Evolutionary conservation across 805 yeast species (phyloP).

Genomic region (Candida sakaeoensis): DNA sequence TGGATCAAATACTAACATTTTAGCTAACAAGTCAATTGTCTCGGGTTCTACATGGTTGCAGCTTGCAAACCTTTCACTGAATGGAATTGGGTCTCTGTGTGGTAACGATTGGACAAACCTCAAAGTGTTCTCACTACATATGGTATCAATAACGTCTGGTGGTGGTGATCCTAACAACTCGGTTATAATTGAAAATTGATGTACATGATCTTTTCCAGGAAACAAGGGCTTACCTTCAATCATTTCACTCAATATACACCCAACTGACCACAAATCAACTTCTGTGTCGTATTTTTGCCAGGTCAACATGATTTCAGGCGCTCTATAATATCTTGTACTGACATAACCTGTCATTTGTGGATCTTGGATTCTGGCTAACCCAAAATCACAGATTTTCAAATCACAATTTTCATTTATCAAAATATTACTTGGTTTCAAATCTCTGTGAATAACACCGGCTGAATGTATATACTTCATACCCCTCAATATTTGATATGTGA

Average conservation of each 20-base stretch:
- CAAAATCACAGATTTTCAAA: constrained; percentile 88
- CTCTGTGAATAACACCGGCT: constrained; percentile 90
- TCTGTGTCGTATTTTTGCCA: constrained; percentile 98
- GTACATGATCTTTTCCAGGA: constrained; percentile 98
- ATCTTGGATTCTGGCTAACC: constrained; percentile 94
- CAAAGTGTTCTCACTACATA: constrained; percentile 91
- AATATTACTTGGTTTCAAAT: constrained; percentile 80
- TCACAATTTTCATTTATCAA: constrained; percentile 88
- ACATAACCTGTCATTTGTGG: constrained; percentile 99
- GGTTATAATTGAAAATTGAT: constrained; percentile 94
- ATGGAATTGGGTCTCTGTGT: constrained; percentile 85
- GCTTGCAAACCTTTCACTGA: constrained; percentile 72
- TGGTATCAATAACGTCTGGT: constrained; percentile 90
- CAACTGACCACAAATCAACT: constrained; percentile 98
- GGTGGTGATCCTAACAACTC: constrained; percentile 97
- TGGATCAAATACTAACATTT: constrained; percentile 94
- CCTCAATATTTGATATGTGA: constrained; percentile 87
- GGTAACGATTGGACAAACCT: constrained; percentile 94
- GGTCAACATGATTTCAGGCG: constrained; percentile 97
- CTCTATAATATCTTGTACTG: constrained; percentile 91
- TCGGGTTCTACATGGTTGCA: constrained; percentile 64
- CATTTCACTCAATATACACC: constrained; percentile 97
- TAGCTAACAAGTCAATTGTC: constrained; percentile 82
- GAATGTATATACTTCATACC: constrained; percentile 88
- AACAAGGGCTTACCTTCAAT: constrained; percentile 94